Evolutionary conservation across 192 early-diverging fungal genomes (phyloP).

Genomic region (Gonapodya sp.): DNA sequence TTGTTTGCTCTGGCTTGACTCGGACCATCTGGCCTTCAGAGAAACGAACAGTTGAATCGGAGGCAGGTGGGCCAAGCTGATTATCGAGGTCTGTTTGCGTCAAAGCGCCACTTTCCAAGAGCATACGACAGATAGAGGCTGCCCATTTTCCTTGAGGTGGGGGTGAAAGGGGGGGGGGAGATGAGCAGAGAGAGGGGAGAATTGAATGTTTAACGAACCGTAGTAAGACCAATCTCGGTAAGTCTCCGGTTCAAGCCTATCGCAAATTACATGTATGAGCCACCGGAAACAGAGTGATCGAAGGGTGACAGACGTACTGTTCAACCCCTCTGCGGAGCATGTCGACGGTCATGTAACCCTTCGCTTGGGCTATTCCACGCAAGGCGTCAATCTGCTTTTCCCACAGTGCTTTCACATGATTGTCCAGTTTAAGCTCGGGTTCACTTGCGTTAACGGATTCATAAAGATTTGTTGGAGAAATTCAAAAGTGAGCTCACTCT

Average conservation of each 20-base stretch:
- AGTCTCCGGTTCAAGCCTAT: background rate
- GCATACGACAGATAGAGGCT: background rate
- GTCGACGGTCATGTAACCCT: slow-evolving; percentile 5
- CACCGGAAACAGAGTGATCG: too few relatives aligned
- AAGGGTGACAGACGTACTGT: too few relatives aligned
- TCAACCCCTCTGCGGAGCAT: background rate
- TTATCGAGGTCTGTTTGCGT: background rate
- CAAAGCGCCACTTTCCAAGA: background rate
- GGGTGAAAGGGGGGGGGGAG: too few relatives aligned
- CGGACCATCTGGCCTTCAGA: background rate
- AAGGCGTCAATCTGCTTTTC: slow-evolving; percentile 5
- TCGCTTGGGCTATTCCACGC: background rate
- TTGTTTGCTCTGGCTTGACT: background rate
- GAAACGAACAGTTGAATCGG: background rate
- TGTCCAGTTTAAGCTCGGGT: background rate
- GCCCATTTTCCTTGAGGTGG: slow-evolving; percentile 8
- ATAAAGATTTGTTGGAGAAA: background rate
- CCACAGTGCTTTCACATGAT: slow-evolving; percentile 7
- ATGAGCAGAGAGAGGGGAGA: too few relatives aligned
- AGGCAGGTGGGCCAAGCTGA: background rate
- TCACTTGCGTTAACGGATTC: background rate
- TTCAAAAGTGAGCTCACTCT: background rate
- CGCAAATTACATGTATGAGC: too few relatives aligned
- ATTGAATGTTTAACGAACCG: background rate
- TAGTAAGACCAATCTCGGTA: background rate